Conservation (phyloP, 257 asterid genomes). For the Nicotiana benthamiana region DNA sequence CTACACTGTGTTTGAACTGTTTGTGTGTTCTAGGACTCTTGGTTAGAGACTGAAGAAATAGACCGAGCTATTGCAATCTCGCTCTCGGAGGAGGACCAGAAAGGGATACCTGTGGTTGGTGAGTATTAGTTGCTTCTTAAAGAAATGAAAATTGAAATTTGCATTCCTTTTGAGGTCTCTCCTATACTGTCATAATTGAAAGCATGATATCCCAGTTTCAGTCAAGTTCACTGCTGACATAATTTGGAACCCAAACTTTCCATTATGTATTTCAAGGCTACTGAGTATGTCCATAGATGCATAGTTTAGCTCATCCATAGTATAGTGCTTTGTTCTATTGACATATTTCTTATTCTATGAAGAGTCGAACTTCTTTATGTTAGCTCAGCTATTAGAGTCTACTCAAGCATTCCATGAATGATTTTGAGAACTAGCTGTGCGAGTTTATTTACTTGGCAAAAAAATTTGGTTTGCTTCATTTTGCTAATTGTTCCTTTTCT, state of each 20-base stretch:
- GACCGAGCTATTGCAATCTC: constrained; percentile 82
- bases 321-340: not conserved
- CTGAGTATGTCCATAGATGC: not conserved
- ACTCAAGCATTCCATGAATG: not conserved
- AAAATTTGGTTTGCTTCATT: not conserved
- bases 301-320: not conserved
- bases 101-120: constrained; percentile 46
- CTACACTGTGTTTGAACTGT: not conserved
- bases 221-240: not conserved
- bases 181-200: not conserved
- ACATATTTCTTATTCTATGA: not conserved
- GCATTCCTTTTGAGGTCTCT: not conserved
- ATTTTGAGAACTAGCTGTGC: not conserved
- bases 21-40: constrained; percentile 34
- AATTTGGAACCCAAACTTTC: not conserved
- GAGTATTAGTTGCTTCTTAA: constrained; percentile 14
- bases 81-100: constrained; percentile 64
- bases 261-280: not conserved
- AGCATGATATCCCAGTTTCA: not conserved
- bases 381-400: not conserved
- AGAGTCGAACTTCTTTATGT: not conserved
- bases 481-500: not conserved
- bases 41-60: constrained; percentile 60
- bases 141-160: not conserved
- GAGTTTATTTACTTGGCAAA: not conserved